Base-by-base conservation (phyloP, 192 early-diverging fungal genomes). In the Spinellus fusiger region DNA sequence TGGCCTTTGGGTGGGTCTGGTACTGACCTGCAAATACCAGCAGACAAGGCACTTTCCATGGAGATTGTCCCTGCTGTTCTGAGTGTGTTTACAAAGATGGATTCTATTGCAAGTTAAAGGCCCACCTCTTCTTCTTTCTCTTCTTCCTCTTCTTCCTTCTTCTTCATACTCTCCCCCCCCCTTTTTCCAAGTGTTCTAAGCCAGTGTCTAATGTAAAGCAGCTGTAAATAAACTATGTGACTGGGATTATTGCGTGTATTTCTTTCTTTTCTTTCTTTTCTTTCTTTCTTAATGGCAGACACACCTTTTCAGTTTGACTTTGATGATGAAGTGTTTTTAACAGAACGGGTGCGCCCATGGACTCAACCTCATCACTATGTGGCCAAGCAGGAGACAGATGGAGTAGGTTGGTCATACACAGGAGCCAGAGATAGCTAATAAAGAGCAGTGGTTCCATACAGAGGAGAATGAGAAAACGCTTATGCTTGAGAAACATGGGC, bases 11-110 rank as follows among this genome's bases (percentile, higher is more conserved):
- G 78, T 37, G 74, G 71, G 20, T 66, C 77, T 7, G 66, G 59
- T n/a, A 76, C 79, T 48, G 71, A 76, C 32, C 58, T 84, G 66
- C 75, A 76, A 33, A 62, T 83, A 18, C 64, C 67, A 0, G 71
- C 73, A 2, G 77, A 78, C 37, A 86, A 79, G 53, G 77, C 77
- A 22, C 66, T 85, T 70, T 79, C 80, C 33, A 65, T 82, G 54
- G 86, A 89, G 49, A 76, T 89, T 4, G 66, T 89, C 18, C 83
- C 87, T 9, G 83, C 87, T 0, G 91, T 94, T 8, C 73, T 93
- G 58, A 81, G 81, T 58, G 93, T 94, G 20, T 87, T 89, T 67
- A 82, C 90, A 48, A 92, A 89, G 75, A 92, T 94, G 91, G 89
- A 91, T 70, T 82, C 76, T 60, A 84, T 93, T 76, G 53, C 91